Conservation (phyloP, 2,329 filamentous ascomycete species). For the Chaetomiaceae sp. region DNA sequence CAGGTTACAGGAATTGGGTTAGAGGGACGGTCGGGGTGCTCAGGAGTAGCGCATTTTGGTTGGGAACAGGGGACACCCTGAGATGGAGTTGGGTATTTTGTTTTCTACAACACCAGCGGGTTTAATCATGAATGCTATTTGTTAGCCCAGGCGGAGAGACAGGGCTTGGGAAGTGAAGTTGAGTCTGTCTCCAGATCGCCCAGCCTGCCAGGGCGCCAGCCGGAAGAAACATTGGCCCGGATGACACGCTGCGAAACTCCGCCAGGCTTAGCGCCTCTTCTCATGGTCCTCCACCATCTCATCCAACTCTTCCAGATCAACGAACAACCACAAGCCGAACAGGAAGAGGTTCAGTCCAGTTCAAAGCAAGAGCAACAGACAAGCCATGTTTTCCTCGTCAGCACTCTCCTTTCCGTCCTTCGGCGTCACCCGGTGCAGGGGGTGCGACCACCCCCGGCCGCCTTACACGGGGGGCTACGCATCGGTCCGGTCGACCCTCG, state of each 20-base stretch:
- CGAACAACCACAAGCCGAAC: no score
- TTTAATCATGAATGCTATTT: no score
- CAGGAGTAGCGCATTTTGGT: not conserved
- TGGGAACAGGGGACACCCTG: not conserved
- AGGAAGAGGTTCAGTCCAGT: no score
- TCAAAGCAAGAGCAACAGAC: no score
- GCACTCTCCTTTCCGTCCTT: not conserved
- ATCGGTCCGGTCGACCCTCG: slow-evolving; percentile 3
- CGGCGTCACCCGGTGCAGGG: slow-evolving; percentile 6
- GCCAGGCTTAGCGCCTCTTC: not conserved
- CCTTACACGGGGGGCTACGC: slow-evolving; percentile 8
- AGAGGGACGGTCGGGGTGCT: slow-evolving; percentile 37
- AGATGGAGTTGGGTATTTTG: not conserved
- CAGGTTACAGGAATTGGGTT: no score
- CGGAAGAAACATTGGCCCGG: slow-evolving; percentile 29
- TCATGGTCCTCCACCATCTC: no score
- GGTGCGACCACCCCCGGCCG: slow-evolving; percentile 14
- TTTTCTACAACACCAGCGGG: no score
- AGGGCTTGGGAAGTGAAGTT: no score
- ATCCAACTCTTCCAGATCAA: no score
- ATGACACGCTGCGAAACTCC: not conserved
- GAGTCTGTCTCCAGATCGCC: not conserved
- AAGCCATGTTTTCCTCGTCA: not conserved
- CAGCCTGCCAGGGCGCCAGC: no score
- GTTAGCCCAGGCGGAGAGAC: no score